Percentiles rank a stretch among this genome's conserved stretches.
These are phyloP conservation scores for Tilletiopsis washingtonensis DNA, from an alignment of 1,284 basidiomycete genomes.

Conservation along the genomic window DNA sequence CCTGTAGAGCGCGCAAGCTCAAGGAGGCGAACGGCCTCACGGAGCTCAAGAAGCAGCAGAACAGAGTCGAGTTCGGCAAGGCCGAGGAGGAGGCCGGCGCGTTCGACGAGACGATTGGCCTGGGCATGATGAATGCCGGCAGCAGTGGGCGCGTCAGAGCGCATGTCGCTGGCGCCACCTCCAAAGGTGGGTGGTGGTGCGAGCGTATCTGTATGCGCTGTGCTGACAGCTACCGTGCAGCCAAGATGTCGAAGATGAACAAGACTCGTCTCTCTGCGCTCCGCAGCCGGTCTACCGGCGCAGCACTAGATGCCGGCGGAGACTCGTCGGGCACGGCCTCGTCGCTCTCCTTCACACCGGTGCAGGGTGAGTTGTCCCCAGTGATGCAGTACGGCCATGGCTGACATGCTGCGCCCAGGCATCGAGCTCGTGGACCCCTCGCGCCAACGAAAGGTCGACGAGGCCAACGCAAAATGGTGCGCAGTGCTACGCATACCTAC, in stretches of 20 bases:
- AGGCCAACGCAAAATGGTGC: constrained; percentile 49
- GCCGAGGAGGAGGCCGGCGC: constrained; percentile 91
- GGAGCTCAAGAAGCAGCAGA: constrained; percentile 91
- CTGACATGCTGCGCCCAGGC: no score
- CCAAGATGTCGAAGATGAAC: constrained; percentile 93
- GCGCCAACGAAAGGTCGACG: constrained; percentile 33
- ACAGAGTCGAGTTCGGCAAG: constrained; percentile 91
- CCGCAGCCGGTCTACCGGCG: constrained; percentile 63
- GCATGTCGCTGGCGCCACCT: constrained; percentile 65
- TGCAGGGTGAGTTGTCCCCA: no score
- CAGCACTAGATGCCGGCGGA: constrained; percentile 48
- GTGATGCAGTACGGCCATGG: no score
- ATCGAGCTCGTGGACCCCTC: constrained; percentile 50
- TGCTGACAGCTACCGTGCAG: constrained; percentile 57
- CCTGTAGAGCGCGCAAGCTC: constrained; percentile 86
- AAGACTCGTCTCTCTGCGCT: constrained; percentile 61
- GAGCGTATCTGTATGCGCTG: constrained; percentile 58
- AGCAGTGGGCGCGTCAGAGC: constrained; percentile 80
- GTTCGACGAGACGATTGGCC: constrained; percentile 89
- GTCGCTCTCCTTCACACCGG: constrained; percentile 85
- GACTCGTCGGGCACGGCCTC: constrained; percentile 76
- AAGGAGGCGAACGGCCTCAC: constrained; percentile 97
- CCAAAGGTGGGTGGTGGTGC: constrained; percentile 92
- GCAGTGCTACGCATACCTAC: background rate
- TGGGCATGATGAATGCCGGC: constrained; percentile 71